Evolutionary conservation across 345 rosid species (phyloP).

Genomic region (Lepidium sativum): DNA sequence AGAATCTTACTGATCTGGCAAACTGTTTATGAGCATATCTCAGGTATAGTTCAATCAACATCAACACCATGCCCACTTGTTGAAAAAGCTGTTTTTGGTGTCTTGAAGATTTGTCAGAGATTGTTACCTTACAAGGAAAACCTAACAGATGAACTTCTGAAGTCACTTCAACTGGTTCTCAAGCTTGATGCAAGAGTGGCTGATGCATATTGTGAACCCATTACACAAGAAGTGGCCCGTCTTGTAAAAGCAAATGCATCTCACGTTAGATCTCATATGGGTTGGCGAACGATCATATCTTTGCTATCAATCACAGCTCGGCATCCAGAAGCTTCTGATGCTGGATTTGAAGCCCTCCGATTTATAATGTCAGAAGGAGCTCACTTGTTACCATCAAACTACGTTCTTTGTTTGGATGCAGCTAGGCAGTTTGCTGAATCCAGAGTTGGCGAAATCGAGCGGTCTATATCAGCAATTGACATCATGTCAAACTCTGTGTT

Average conservation of each 20-base stretch:
- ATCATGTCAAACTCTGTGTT: constrained; percentile 59
- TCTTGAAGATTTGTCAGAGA: constrained; percentile 60
- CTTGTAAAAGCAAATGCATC: constrained; percentile 68
- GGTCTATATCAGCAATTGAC: constrained; percentile 54
- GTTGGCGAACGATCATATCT: constrained; percentile 68
- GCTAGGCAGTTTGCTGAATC: constrained; percentile 78
- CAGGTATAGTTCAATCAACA: constrained; percentile 54
- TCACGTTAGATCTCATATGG: constrained; percentile 53
- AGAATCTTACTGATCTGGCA: constrained; percentile 66
- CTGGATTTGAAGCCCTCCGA: constrained; percentile 52
- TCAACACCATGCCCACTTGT: constrained; percentile 50
- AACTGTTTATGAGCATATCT: constrained; percentile 49
- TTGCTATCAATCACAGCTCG: constrained; percentile 59
- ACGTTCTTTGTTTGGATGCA: constrained; percentile 58
- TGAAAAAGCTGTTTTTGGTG: constrained; percentile 72
- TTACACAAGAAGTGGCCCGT: constrained; percentile 60
- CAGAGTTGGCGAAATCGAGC: constrained; percentile 44
- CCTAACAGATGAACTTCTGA: constrained; percentile 61
- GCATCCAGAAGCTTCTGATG: constrained; percentile 73
- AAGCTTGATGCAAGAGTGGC: constrained; percentile 74
- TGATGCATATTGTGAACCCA: constrained; percentile 69
- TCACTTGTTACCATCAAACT: constrained; percentile 55
- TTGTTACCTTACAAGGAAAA: constrained; percentile 73
- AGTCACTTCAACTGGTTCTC: constrained; percentile 61
- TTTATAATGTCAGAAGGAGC: constrained; percentile 65